Base-by-base conservation (phyloP, 495 filamentous ascomycete genomes). In the Pyrenopolyporus hunteri region DNA sequence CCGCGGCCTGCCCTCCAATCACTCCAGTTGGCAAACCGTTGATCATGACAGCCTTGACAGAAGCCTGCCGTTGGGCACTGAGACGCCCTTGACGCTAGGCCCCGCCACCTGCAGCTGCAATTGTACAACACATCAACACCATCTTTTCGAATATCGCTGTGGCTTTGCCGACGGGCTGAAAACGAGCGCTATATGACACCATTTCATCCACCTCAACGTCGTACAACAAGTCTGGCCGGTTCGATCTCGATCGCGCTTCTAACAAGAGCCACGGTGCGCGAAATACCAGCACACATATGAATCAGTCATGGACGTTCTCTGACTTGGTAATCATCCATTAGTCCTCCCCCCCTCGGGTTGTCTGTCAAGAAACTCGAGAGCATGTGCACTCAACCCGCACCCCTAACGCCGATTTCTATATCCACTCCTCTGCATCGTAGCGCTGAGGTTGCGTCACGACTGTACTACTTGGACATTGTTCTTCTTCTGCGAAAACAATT, bases 401-500 rank as follows among this genome's bases (percentile, higher is more conserved):
- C 33, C 47, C 28, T 48, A 26, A 52, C 25, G 52, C 28, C 40
- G 22, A 13, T 29, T 44, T 42, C 48, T 32, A 54, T 40, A 49
- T 36, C 52, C 28, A 43, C 52, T 46, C 47, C 57, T 29, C 48
- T 54, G 56, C 22, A 19, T 31, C 59, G 29, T 33, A 50, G 31
- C 32, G 9, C 37, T 26, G 43, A 48, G 23, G 29, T 47, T 44
- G 28, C 57, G 44, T 75, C 72, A 78, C 78, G 79, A 89, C 74
- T 94, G 90, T 49, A 98, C 93, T 57, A 98, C 91, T 74, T 97
- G 93, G 52, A 98, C 85, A 69, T 97, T 97, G 78, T 98, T 96
- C 87, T 97, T 97, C 73, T 97, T 97, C 94, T 98, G 47, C 44
- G 71, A 69, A 69, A 6, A 50, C 23, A 47, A 64, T 4, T 44